These are phyloP conservation scores for Aureobasidium lini DNA, from an alignment of 2,329 filamentous ascomycete genomes.

Conservation along the genomic window DNA sequence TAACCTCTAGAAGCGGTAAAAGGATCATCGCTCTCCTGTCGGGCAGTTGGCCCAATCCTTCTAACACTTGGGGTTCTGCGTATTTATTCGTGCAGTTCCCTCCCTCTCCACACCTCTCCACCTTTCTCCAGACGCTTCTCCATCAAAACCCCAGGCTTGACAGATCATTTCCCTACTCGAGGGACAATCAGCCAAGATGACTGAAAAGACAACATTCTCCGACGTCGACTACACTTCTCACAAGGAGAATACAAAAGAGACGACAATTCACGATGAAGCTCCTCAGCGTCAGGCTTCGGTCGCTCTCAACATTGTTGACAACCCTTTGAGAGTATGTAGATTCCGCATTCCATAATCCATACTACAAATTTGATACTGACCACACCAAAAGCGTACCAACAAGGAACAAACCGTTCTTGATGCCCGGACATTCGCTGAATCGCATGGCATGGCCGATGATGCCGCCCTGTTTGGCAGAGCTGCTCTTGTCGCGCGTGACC, in stretches of 20 bases:
- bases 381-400: constrained; percentile 24
- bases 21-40: constrained; percentile 1
- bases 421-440: constrained; percentile 28
- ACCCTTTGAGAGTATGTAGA: constrained; percentile 36
- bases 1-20: constrained; percentile 7
- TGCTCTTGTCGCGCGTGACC: constrained; percentile 67
- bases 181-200: constrained; percentile 5
- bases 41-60: neutral
- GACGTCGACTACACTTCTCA: neutral
- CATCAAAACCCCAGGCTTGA: constrained; percentile 1
- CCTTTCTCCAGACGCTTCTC: constrained; percentile 10
- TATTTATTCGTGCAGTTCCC: neutral
- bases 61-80: neutral
- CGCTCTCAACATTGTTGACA: constrained; percentile 41
- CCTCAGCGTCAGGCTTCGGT: constrained; percentile 32
- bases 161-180: constrained; percentile 5
- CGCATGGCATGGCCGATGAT: constrained; percentile 30
- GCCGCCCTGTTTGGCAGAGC: constrained; percentile 30
- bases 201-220: constrained; percentile 4
- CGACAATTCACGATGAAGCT: constrained; percentile 12
- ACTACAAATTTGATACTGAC: constrained; percentile 14
- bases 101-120: neutral
- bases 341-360: neutral
- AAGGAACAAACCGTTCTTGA: constrained; percentile 27
- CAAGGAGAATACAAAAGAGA: constrained; percentile 1